A percentile compares a stretch with the other conserved stretches of the same genome.
phyloP scores from a whole-genome alignment of 176 grass and related monocot genomes.

The Ensete glaucum region DNA sequence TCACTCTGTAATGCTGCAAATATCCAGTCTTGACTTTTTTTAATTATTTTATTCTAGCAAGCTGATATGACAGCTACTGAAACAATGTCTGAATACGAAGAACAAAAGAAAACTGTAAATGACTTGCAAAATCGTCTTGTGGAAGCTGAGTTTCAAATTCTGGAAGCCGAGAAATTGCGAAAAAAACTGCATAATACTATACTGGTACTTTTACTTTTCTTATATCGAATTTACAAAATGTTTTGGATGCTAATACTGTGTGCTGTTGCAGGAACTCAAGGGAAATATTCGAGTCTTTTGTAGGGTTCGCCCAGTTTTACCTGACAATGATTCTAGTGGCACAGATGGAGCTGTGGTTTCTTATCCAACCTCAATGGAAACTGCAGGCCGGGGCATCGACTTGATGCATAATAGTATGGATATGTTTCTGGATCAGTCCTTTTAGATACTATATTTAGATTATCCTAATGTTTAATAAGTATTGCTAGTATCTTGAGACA shows the following conservation, averaged over 20 bases:
- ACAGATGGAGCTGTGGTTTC: constrained; percentile 41
- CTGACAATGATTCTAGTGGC: constrained; percentile 35
- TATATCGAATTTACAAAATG: not conserved
- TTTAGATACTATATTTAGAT: constrained; percentile 2
- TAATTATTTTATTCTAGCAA: constrained; percentile 32
- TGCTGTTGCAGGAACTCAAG: constrained; percentile 69
- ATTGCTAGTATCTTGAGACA: not conserved
- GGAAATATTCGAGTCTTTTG: constrained; percentile 97
- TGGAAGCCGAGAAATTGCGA: constrained; percentile 70
- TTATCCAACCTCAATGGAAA: constrained; percentile 73
- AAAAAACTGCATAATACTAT: constrained; percentile 96
- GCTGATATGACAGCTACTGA: constrained; percentile 62
- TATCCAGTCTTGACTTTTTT: not conserved
- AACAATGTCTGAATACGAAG: constrained; percentile 57
- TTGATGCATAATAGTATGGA: constrained; percentile 53
- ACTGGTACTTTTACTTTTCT: constrained; percentile 35
- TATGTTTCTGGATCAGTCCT: not conserved
- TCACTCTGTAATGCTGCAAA: not conserved
- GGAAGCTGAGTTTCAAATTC: constrained; percentile 66
- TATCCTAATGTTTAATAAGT: not conserved
- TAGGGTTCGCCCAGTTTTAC: constrained; percentile 64
- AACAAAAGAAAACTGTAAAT: constrained; percentile 52
- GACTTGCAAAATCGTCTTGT: constrained; percentile 59
- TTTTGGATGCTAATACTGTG: not conserved
- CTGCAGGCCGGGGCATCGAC: constrained; percentile 58